phyloP scores from a whole-genome alignment of 2,329 filamentous ascomycete genomes.

The Claviceps sp. region DNA sequence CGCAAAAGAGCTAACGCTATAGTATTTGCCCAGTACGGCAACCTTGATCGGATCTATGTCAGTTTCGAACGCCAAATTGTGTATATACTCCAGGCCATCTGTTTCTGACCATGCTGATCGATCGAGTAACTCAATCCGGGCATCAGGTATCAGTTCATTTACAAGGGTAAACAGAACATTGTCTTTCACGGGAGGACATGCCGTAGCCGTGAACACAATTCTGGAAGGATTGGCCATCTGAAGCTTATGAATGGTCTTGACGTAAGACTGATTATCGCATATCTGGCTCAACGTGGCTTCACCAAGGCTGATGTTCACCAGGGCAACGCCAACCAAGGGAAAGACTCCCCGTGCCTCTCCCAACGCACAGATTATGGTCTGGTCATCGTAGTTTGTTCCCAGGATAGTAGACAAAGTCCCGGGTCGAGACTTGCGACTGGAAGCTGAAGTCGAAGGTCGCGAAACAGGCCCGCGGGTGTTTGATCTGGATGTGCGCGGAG shows the following conservation, averaged over 20 bases:
- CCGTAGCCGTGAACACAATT: slow-evolving; percentile 63
- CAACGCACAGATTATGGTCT: slow-evolving; percentile 76
- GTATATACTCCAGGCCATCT: slow-evolving; percentile 62
- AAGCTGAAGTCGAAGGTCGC: slow-evolving; percentile 23
- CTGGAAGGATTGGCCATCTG: slow-evolving; percentile 66
- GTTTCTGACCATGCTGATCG: slow-evolving; percentile 75
- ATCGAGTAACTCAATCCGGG: slow-evolving; percentile 40
- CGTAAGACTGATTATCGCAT: slow-evolving; percentile 84
- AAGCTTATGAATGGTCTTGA: slow-evolving; percentile 77
- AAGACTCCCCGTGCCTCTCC: slow-evolving; percentile 79
- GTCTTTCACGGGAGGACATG: slow-evolving; percentile 48
- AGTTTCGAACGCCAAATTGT: slow-evolving; percentile 63
- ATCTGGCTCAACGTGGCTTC: slow-evolving; percentile 83
- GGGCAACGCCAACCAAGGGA: slow-evolving; percentile 72
- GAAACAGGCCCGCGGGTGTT: neutral
- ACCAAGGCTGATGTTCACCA: slow-evolving; percentile 74
- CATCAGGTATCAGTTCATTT: slow-evolving; percentile 37
- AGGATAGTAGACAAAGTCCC: slow-evolving; percentile 23
- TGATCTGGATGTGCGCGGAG: slow-evolving; percentile 6
- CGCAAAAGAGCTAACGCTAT: slow-evolving; percentile 71
- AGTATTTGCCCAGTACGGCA: slow-evolving; percentile 70
- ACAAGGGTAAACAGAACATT: slow-evolving; percentile 66
- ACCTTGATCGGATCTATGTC: slow-evolving; percentile 73
- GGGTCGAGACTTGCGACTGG: slow-evolving; percentile 31
- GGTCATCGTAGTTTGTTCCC: slow-evolving; percentile 33